Percentiles rank a stretch among this genome's conserved stretches.
phyloP scores from a whole-genome alignment of 179 eudicot species.

The Drosera spatulata region DNA sequence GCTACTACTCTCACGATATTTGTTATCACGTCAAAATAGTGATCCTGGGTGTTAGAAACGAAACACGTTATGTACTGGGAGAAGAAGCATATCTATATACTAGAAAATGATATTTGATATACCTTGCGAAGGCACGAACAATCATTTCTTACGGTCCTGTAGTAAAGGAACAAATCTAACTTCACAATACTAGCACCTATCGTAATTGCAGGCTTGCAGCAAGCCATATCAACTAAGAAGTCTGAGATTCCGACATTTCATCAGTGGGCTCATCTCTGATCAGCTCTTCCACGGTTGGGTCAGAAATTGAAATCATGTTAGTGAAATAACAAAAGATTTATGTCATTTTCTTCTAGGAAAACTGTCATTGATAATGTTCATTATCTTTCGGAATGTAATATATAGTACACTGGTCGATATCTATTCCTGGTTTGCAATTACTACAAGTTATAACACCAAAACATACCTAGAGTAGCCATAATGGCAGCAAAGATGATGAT shows the following conservation, averaged over 20 bases:
- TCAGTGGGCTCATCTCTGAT: slow-evolving; percentile 24
- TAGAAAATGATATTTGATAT: not conserved
- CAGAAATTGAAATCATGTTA: no score
- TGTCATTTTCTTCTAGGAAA: no score
- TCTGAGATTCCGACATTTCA: slow-evolving; percentile 25
- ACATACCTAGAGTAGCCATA: slow-evolving; percentile 92
- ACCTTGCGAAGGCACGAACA: slow-evolving; percentile 79
- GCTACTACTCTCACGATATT: slow-evolving; percentile 80
- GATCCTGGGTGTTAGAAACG: slow-evolving; percentile 43
- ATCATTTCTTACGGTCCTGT: slow-evolving; percentile 42
- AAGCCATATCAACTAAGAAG: slow-evolving; percentile 48
- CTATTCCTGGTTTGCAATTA: not conserved
- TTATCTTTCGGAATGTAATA: no score
- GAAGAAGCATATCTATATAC: not conserved
- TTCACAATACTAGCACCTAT: slow-evolving; percentile 44
- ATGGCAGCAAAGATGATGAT: slow-evolving; percentile 87
- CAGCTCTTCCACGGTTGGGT: no score
- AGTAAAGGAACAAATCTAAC: slow-evolving; percentile 56
- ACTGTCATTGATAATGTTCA: no score
- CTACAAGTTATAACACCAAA: slow-evolving; percentile 2
- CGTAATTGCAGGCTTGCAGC: slow-evolving; percentile 30
- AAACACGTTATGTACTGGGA: not conserved
- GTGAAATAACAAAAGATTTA: no score
- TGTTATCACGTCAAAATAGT: slow-evolving; percentile 89
- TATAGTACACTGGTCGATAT: not conserved